Evolutionary conservation across 805 yeast species (phyloP), one percentile per base, ranked within the genome.

Genomic region (Lipomyces starkeyi): DNA sequence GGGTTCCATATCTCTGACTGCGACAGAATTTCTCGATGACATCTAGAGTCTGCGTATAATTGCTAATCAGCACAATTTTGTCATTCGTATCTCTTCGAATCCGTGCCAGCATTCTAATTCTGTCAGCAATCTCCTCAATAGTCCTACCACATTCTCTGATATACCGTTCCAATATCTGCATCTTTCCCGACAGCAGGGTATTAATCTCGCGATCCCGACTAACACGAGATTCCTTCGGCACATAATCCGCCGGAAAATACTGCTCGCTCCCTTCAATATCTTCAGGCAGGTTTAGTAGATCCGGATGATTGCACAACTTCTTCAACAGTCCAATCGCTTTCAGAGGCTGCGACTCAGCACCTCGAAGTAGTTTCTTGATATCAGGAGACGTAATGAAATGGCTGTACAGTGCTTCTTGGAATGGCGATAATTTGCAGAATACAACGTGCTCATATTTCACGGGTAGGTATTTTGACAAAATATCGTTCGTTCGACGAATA

Each of bases 381-480:
- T 88, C 95, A 1, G 95, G 92, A 5, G 97, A 88, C 13, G 90
- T 86, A 62, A 93, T 84, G 73, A 91, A 91, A 71, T 88, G 89
- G 62, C 85, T 81, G 76, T 95, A 95, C 1, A 95, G 78, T 0
- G 82, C 78, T 61, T 82, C 80, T 78, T 95, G 99, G 79, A 93
- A 84, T 0, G 91, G 91, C 1, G 94, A 85, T 64, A 95, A 80
- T 56, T 88, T 89, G 69, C 95, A 93, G 78, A 94, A 95, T n/a
- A 95, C 90, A 27, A 95, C 98, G 78, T 95, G 97, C 78, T 95
- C 99, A 77, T 93, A 93, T 78, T 95, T 95, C 70, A 96, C 91
- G 0, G 99, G 99, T 68, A 95, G 83, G 76, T 95, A 95, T 78
- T 95, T 94, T 37, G 97, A 89, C 64, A 95, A 82, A 74, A 95